These are phyloP conservation scores for Mycogone perniciosa DNA, from an alignment of 2,329 filamentous ascomycete genomes.

Conservation along the genomic window DNA sequence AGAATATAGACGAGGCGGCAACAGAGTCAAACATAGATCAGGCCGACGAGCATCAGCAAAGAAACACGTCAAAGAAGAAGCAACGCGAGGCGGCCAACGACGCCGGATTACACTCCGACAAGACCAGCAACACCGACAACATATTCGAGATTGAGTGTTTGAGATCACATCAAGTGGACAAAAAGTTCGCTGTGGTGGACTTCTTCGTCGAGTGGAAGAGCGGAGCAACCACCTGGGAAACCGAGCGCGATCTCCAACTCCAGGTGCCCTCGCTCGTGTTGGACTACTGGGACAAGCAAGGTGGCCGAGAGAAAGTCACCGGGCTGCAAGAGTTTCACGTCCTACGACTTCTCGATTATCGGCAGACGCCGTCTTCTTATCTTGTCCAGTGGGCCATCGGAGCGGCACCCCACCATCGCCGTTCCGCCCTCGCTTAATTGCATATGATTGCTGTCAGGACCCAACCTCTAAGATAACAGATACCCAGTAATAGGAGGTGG, in stretches of 20 bases:
- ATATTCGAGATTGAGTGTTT: not conserved
- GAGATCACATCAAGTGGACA: not conserved
- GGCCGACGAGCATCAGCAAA: too few species aligned
- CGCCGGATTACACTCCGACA: too few species aligned
- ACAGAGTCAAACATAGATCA: too few species aligned
- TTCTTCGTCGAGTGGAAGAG: not conserved
- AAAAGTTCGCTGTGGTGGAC: not conserved
- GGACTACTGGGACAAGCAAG: not conserved
- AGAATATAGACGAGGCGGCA: too few species aligned
- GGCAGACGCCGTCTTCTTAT: not conserved
- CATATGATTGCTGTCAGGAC: constrained; percentile 11
- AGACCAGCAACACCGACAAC: not conserved
- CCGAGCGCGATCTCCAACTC: not conserved
- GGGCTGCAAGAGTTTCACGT: not conserved
- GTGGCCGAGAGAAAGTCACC: not conserved
- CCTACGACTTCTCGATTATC: not conserved
- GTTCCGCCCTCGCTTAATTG: constrained; percentile 16
- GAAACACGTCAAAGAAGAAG: too few species aligned
- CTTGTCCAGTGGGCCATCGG: not conserved
- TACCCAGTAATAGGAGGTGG: not conserved
- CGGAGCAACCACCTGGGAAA: not conserved
- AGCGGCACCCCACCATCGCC: not conserved
- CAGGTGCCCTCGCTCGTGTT: not conserved
- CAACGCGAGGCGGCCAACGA: too few species aligned
- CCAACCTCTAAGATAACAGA: not conserved